Base-by-base conservation (phyloP, 495 filamentous ascomycete species). In the Choiromyces venosus region DNA sequence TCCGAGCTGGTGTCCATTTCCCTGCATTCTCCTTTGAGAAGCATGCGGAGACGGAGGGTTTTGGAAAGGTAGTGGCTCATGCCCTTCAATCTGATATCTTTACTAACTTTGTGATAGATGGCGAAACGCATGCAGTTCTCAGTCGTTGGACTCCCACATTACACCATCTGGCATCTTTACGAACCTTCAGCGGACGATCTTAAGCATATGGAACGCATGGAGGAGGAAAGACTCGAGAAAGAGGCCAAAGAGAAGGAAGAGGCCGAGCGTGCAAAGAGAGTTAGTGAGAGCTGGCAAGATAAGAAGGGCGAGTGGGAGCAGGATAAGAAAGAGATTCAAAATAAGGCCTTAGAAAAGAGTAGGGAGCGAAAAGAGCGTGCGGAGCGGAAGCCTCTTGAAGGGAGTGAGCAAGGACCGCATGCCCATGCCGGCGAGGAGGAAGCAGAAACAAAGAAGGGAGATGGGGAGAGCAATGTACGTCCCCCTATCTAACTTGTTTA, bases 131-230 rank as follows among this genome's bases (percentile, higher is more conserved):
- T 98, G 94, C 85, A 90, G 61, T 97, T 93, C 82, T 97, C 93
- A 0, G 96, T 99, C n/a, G 89, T 98, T 73, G 96, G 96, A 4
- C 85, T 99, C 46, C 96, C 96, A 8, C 96, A 99, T 79, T 99
- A 99, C 82, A 97, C 93, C 0, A 97, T 99, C 71, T 99, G 96
- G 96, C 96, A 99, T 89, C 85, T 97, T 68, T 99, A 99, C 84
- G 96, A 99, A 82, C 96, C 96, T 18, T 96, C 92, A 74, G 92
- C 97, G 16, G 96, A 99, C 79, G 96, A 99, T 78, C 91, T 98
- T 68, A 89, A 91, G 68, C 96, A 97, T 76, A 99, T 99, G 96
- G 94, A 94, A 75, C 67, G 37, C 18, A 91, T 92, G 89, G 90
- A 92, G 73, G 80, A 87, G 70, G 90, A 93, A 75, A 86, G 87